phyloP scores from a whole-genome alignment of 2,329 filamentous ascomycete genomes.

The Colletotrichum agaves region DNA sequence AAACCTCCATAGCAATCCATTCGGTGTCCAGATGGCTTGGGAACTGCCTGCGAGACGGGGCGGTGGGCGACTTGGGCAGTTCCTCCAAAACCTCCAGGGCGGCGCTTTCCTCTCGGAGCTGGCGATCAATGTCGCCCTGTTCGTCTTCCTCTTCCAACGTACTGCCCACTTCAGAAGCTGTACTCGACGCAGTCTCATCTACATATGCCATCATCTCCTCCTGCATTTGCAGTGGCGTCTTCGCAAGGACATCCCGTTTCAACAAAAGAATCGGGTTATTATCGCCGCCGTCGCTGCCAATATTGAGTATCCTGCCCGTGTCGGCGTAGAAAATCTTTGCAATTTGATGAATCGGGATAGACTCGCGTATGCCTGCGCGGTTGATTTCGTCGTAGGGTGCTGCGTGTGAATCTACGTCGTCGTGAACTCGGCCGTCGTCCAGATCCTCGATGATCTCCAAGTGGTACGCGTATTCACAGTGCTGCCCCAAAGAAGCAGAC shows the following conservation, averaged over 20 bases:
- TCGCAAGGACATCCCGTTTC: constrained; percentile 75
- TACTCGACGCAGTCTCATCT: not conserved
- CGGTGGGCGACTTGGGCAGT: not conserved
- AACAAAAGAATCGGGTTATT: constrained; percentile 80
- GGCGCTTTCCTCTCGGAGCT: constrained; percentile 53
- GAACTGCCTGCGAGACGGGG: constrained; percentile 55
- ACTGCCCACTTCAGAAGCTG: not conserved
- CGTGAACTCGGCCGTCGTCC: constrained; percentile 66
- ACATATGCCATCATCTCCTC: constrained; percentile 44
- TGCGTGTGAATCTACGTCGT: constrained; percentile 47
- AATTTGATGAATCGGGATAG: constrained; percentile 67
- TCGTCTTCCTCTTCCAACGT: constrained; percentile 42
- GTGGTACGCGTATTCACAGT: constrained; percentile 76
- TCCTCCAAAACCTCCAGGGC: constrained; percentile 35
- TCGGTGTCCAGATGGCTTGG: constrained; percentile 84
- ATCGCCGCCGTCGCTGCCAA: constrained; percentile 68
- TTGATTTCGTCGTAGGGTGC: constrained; percentile 54
- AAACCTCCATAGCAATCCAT: constrained; percentile 93
- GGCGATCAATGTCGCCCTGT: constrained; percentile 59
- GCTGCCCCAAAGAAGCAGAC: constrained; percentile 40
- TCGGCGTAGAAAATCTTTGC: constrained; percentile 95
- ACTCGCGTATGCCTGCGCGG: constrained; percentile 61
- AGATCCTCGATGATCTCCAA: constrained; percentile 86
- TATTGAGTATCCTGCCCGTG: constrained; percentile 88
- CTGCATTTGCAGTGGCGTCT: constrained; percentile 62